Base-by-base conservation (phyloP, 73 alveolate genomes). In the Stentor coeruleus region DNA sequence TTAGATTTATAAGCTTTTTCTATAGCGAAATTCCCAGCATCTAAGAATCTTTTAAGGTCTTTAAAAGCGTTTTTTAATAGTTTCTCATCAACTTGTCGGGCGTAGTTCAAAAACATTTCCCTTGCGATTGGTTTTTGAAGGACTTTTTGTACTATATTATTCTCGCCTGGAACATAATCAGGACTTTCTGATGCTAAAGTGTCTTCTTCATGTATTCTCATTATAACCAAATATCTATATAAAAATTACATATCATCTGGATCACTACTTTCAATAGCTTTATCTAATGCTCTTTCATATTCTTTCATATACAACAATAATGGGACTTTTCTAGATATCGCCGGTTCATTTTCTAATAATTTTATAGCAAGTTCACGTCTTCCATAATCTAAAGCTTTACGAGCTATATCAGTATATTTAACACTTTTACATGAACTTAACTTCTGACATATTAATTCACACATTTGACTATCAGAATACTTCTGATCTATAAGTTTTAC, bases 251-350 rank as follows among this genome's bases (percentile, higher is more conserved):
- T 83, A 31, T 83, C 37, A 35, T 87, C 88, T 28, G 90, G 81
- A 39, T 87, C 92, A 6, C 85, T 75, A 28, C 90, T 81, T 3
- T 85, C 72, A 15, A 87, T 41, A 3, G 92, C 92, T 26, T 83
- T 77, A 0, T 57, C 74, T 37, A 87, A 77, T 26, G 92, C 92
- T 42, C 73, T 87, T 38, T 87, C 89, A 84, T 87, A 83, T 35
- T 87, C 83, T 35, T 86, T 89, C 92, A 87, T 87, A 86, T 87
- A 82, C 35, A 87, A 38, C 26, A 87, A 57, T 3, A 87, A 85
- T 26, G 92, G 92, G 1, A 87, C 88, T 82, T 87, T 77, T 83
- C 86, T 87, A 11, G 86, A 41, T 39, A 84, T 77, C 38, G 90
- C 66, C 4, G 83, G 84, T 58, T 87, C 92, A 55, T 87, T 38